Evolutionary conservation across 768 basidiomycete genomes (phyloP), one percentile per base, ranked within the genome.

Genomic region (Kwoniella europaea): DNA sequence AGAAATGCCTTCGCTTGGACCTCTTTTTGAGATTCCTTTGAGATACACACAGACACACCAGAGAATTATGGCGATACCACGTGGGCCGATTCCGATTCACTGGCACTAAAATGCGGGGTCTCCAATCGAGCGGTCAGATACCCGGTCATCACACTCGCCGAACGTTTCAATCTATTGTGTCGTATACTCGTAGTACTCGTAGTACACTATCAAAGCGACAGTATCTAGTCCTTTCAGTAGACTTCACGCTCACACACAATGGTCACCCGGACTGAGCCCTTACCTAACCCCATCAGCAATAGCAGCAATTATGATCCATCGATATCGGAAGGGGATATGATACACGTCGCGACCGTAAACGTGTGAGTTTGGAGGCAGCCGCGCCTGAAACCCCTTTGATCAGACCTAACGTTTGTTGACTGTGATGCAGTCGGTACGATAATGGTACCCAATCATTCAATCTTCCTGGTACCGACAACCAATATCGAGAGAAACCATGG

Each of bases 401-500:
- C 35, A 7, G 35, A 35, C 6, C 35, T 35, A 7, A 35, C 35
- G 35, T 35, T 7, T 35, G 6, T 35, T 50, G 46, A 15, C 9
- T 50, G 18, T 16, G 7, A 20, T 42, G 2, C 16, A 22, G 43
- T 46, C 61, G 56, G 44, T 52, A 58, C 18, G 58, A 44, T 50
- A 46, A 50, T 66, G 46, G 68, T 29, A 61, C 59, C 7, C 18
- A 61, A n/a, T 61, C 59, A 7, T 43, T 41, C 42, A 35, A 35
- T 20, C 42, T 6, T 10, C n/a, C 24, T 55, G 24, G 42, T 58
- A 58, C 13, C 20, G 52, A 29, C 3, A 68, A 67, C 16, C 29
- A 52, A 18, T 78, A 76, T 63, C 44, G 20, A 4, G 75, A 80
- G 64, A 46, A 68, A 35, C 79, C 79, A 0, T 82, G 81, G 81